Evolutionary conservation across 2,329 filamentous ascomycete species (phyloP).

Genomic region (Clarireedia homoeocarpa): DNA sequence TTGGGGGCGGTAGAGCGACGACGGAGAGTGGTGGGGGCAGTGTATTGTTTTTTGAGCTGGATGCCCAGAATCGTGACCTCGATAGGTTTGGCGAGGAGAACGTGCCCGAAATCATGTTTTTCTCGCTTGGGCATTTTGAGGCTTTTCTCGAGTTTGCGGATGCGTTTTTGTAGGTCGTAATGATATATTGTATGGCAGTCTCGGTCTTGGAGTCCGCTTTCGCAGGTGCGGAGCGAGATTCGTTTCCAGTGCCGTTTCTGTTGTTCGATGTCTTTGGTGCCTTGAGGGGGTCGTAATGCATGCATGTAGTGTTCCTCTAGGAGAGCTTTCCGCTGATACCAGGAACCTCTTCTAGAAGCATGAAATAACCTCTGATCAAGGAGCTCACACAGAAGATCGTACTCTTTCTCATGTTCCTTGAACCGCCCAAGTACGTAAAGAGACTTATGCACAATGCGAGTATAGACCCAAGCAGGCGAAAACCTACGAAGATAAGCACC

Average conservation of each 20-base stretch:
- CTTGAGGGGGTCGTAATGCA: conserved; percentile 33
- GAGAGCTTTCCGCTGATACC: conserved; percentile 93
- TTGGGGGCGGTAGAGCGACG: conserved; percentile 2
- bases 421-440: conserved; percentile 70
- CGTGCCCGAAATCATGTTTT: conserved; percentile 90
- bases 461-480: conserved; percentile 88
- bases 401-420: conserved; percentile 72
- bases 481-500: conserved; percentile 84
- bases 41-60: conserved; percentile 59
- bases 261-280: conserved; percentile 37
- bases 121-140: conserved; percentile 75
- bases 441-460: conserved; percentile 84
- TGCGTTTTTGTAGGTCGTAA: conserved; percentile 87
- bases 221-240: conserved; percentile 71
- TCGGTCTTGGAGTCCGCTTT: conserved; percentile 76
- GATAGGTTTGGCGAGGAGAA: conserved; percentile 65
- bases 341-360: conserved; percentile 71
- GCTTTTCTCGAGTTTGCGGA: conserved; percentile 82
- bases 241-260: conserved; percentile 80
- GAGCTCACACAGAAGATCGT: conserved; percentile 65
- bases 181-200: conserved; percentile 90
- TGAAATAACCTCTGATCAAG: conserved; percentile 80
- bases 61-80: conserved; percentile 72
- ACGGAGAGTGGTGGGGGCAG: conserved; percentile 16
- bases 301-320: conserved; percentile 95